These are phyloP conservation scores for Pseudogymnoascus sp. DNA, from an alignment of 2,329 filamentous ascomycete genomes.

Conservation along the genomic window DNA sequence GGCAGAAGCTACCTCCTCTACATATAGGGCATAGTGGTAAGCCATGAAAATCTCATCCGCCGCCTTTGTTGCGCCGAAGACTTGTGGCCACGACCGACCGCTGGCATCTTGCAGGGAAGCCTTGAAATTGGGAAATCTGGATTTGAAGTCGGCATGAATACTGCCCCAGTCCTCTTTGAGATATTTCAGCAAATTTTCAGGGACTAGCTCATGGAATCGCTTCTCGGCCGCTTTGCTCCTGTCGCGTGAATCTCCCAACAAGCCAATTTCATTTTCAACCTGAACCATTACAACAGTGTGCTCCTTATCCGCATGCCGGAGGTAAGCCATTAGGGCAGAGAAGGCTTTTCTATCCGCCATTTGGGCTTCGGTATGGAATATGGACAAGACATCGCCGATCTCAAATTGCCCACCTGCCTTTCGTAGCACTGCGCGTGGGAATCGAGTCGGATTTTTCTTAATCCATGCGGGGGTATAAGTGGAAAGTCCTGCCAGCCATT, in stretches of 20 bases:
- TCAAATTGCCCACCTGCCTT: constrained; percentile 17
- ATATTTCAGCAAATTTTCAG: background rate
- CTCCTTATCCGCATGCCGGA: constrained; percentile 35
- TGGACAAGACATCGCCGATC: constrained; percentile 28
- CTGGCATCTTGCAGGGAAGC: background rate
- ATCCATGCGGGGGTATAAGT: background rate
- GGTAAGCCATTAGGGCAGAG: background rate
- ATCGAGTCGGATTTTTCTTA: background rate
- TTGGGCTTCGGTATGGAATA: constrained; percentile 29
- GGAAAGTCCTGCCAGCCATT: background rate
- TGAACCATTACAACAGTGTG: constrained; percentile 20
- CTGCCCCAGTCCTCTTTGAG: background rate
- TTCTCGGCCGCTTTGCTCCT: background rate
- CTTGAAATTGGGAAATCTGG: background rate
- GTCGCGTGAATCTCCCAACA: background rate
- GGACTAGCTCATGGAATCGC: background rate
- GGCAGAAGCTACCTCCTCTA: constrained; percentile 33
- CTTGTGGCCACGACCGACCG: constrained; percentile 28
- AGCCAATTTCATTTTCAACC: background rate
- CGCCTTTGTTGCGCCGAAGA: constrained; percentile 31
- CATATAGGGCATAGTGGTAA: constrained; percentile 34
- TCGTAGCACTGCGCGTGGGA: background rate
- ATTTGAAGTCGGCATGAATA: background rate
- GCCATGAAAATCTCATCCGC: constrained; percentile 42
- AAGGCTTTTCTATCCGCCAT: constrained; percentile 9